A percentile compares a stretch with the other conserved stretches of the same genome.
Evolutionary conservation across 768 basidiomycete genomes (phyloP).

Genomic region (Termitomyces sp.): DNA sequence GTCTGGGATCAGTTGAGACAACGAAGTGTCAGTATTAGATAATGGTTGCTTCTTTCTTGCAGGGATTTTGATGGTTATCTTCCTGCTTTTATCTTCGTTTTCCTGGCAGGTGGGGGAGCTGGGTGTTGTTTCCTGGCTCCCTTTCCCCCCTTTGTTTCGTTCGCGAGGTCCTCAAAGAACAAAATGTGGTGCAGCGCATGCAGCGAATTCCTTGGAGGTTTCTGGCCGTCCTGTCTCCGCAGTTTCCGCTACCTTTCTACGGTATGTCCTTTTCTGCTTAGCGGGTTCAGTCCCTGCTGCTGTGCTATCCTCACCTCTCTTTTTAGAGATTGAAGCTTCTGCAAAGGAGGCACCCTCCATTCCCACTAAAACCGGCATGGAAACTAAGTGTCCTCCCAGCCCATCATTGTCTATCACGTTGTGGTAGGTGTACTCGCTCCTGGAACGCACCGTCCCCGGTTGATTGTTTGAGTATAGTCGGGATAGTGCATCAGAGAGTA

Average conservation of each 20-base stretch:
- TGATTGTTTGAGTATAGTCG: slow-evolving; percentile 4
- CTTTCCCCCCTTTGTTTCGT: slow-evolving; percentile 14
- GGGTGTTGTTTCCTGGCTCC: neutral
- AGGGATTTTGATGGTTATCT: neutral
- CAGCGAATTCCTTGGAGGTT: slow-evolving; percentile 3
- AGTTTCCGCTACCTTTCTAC: neutral
- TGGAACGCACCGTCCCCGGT: slow-evolving; percentile 6
- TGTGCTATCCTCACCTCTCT: neutral
- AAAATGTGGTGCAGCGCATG: slow-evolving; percentile 6
- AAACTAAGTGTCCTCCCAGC: neutral
- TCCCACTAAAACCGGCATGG: neutral
- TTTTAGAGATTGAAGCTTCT: neutral
- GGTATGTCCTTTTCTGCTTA: neutral
- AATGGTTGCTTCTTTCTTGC: neutral
- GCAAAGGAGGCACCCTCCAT: neutral
- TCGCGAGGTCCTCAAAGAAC: slow-evolving; percentile 15
- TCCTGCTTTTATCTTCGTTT: neutral
- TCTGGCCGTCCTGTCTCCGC: neutral
- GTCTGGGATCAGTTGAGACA: neutral
- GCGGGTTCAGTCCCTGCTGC: too few relatives aligned
- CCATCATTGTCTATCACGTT: neutral
- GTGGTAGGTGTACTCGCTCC: slow-evolving; percentile 12
- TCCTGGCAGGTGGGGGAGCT: neutral
- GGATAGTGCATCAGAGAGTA: neutral
- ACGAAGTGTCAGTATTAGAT: too few relatives aligned